These are phyloP conservation scores for Candida chilensis DNA, from an alignment of 805 yeast genomes.

Conservation along the genomic window DNA sequence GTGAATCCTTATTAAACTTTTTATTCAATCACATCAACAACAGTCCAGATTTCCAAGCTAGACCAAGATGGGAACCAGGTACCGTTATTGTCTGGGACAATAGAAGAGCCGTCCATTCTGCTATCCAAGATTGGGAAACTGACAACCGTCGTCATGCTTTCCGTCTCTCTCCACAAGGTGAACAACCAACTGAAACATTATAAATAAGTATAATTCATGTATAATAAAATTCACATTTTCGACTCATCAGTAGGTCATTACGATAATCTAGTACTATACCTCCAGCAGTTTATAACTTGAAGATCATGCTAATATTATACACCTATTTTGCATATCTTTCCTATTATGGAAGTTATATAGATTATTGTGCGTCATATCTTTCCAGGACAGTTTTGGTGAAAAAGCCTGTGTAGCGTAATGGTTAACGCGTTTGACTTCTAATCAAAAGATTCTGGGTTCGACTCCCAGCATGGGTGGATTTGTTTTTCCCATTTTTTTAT, in stretches of 20 bases:
- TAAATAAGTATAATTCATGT: no score
- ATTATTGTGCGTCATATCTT: no score
- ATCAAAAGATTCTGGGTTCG: constrained; percentile 41
- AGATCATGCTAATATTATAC: no score
- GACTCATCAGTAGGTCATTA: no score
- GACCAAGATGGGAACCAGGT: constrained; percentile 64
- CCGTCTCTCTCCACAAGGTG: constrained; percentile 67
- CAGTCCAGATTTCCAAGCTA: constrained; percentile 52
- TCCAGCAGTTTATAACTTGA: no score
- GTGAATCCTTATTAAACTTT: constrained; percentile 49
- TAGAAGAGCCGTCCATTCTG: constrained; percentile 61
- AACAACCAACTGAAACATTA: constrained; percentile 48
- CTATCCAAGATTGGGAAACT: constrained; percentile 63
- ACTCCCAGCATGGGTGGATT: constrained; percentile 19
- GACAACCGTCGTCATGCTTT: constrained; percentile 67
- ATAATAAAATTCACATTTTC: no score
- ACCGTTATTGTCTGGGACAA: constrained; percentile 77
- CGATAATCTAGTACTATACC: no score
- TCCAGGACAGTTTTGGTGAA: no score
- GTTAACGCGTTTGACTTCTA: constrained; percentile 42
- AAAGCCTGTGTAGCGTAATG: constrained; percentile 40
- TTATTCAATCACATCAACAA: constrained; percentile 43
- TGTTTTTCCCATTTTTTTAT: no score
- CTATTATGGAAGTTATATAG: no score
- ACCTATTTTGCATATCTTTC: no score